Evolutionary conservation across 305 asterid genomes (phyloP).

Genomic region (Striga hermonthica): DNA sequence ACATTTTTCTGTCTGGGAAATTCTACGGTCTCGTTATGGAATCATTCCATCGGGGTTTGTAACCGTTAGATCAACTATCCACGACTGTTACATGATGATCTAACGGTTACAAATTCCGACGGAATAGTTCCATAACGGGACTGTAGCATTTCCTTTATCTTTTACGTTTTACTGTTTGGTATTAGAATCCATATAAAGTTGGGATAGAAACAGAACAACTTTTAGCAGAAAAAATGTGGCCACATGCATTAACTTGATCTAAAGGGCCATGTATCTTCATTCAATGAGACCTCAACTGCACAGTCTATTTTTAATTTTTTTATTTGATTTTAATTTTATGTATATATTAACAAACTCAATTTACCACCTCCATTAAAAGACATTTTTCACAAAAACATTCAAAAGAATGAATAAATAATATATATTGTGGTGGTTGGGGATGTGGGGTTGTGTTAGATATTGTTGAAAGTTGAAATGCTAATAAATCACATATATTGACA

Average conservation of each 20-base stretch:
- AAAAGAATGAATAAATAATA: background rate
- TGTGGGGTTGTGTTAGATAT: constrained; percentile 6
- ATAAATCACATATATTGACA: constrained; percentile 12
- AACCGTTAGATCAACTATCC: too few species aligned
- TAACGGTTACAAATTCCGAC: too few species aligned
- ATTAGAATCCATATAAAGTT: background rate
- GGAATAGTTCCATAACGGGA: too few species aligned
- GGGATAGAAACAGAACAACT: background rate
- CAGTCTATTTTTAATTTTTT: background rate
- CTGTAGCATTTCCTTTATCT: too few species aligned
- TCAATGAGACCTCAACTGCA: constrained; percentile 63
- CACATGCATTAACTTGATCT: constrained; percentile 39
- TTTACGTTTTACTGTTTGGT: background rate
- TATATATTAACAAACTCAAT: constrained; percentile 20
- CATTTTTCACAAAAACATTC: background rate
- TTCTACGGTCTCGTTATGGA: too few species aligned
- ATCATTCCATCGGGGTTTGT: too few species aligned
- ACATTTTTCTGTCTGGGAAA: too few species aligned
- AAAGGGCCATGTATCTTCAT: constrained; percentile 52
- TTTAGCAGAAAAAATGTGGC: constrained; percentile 37
- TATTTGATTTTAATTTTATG: background rate
- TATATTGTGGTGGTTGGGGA: constrained; percentile 2
- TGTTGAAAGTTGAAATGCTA: background rate
- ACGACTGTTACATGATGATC: too few species aligned
- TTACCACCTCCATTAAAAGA: constrained; percentile 10